Conservation (phyloP, 2,329 filamentous ascomycete genomes). For the Thielaviopsis populi region DNA sequence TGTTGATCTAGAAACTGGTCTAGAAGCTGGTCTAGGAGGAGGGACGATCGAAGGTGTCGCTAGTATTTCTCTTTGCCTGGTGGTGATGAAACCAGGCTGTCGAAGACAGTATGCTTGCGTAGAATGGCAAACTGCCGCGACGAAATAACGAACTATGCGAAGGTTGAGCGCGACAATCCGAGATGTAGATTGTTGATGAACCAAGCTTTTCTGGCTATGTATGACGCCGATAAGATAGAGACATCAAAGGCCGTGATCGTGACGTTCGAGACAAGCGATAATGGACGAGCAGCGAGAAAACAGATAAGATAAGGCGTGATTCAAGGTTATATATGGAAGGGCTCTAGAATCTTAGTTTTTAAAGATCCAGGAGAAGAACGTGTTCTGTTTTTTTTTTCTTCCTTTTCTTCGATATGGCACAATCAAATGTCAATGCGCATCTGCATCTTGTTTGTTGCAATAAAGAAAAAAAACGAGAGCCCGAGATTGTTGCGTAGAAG, state of each 20-base stretch:
- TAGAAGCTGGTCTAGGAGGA: not conserved
- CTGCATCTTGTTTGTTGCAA: not conserved
- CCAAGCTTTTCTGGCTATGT: not conserved
- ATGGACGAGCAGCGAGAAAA: not conserved
- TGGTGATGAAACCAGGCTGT: not conserved
- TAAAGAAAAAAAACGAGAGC: not conserved
- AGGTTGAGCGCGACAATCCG: not conserved
- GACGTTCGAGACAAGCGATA: not conserved
- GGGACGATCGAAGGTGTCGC: not conserved
- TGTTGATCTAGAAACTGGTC: no score
- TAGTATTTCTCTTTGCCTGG: not conserved
- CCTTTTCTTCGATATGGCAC: not conserved
- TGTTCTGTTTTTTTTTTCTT: not conserved
- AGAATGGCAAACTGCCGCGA: not conserved
- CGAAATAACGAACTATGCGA: not conserved
- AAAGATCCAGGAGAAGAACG: not conserved
- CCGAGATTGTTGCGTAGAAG: not conserved
- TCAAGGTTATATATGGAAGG: conserved; percentile 3
- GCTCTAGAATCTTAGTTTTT: not conserved
- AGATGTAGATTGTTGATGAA: not conserved
- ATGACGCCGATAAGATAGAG: not conserved
- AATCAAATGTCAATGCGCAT: conserved; percentile 5
- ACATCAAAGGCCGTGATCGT: not conserved
- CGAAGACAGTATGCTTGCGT: not conserved
- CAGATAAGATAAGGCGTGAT: conserved; percentile 6